A percentile compares a stretch with the other conserved stretches of the same genome.
phyloP scores from a whole-genome alignment of 345 rosid species.

The Hibiscus trionum region DNA sequence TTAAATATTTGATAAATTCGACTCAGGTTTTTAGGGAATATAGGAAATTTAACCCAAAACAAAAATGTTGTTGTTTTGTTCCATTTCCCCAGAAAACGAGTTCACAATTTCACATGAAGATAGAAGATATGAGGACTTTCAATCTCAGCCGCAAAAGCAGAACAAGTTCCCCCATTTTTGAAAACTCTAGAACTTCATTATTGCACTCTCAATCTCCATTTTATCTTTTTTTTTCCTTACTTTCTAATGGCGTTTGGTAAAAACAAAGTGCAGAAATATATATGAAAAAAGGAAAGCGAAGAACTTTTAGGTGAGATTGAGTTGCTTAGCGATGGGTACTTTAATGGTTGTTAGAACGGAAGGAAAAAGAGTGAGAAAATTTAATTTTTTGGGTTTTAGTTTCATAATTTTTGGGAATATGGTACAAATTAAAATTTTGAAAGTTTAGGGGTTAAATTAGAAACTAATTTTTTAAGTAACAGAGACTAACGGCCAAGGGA shows the following conservation, averaged over 20 bases:
- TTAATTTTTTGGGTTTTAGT: too few species aligned
- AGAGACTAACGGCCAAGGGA: too few species aligned
- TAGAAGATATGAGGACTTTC: constrained; percentile 15
- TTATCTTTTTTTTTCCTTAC: too few species aligned
- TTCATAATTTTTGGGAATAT: too few species aligned
- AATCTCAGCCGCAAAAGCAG: constrained; percentile 26
- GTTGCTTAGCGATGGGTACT: constrained; percentile 3
- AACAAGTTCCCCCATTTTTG: constrained; percentile 22
- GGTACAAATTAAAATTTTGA: too few species aligned
- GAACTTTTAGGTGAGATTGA: background rate
- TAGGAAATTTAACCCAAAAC: background rate
- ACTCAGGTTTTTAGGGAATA: background rate
- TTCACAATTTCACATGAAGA: background rate
- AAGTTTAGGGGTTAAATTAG: too few species aligned
- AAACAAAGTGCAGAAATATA: background rate
- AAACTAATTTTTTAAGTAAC: too few species aligned
- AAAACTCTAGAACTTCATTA: constrained; percentile 11
- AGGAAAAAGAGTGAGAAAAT: background rate
- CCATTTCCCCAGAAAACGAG: background rate
- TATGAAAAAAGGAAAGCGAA: background rate
- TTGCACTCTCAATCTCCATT: background rate
- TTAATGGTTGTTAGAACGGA: background rate
- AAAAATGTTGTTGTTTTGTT: constrained; percentile 11
- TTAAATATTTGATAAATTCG: background rate
- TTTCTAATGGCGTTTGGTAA: background rate